Evolutionary conservation across 1,284 basidiomycete genomes (phyloP).

Genomic region (Chalciporus piperatoides): DNA sequence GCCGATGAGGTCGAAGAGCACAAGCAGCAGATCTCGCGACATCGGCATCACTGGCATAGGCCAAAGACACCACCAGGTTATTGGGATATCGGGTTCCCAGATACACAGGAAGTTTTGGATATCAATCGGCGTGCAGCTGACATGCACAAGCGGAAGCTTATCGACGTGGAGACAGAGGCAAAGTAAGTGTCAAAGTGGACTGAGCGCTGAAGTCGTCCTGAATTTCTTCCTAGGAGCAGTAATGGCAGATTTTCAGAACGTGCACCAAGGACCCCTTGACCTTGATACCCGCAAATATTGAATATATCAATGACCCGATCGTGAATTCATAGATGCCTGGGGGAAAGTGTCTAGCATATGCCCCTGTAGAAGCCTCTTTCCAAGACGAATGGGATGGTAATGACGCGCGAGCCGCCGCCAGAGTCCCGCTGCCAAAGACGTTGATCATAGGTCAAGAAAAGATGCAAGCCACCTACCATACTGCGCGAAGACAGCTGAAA

Average conservation of each 20-base stretch:
- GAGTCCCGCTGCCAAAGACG: slow-evolving; percentile 22
- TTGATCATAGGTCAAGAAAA: not conserved
- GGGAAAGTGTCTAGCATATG: slow-evolving; percentile 32
- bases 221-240: slow-evolving; percentile 17
- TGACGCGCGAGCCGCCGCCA: slow-evolving; percentile 31
- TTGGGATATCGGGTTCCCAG: slow-evolving; percentile 87
- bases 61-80: slow-evolving; percentile 80
- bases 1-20: slow-evolving; percentile 48
- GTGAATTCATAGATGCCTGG: slow-evolving; percentile 12
- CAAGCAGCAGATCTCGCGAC: slow-evolving; percentile 74
- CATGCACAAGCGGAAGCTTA: slow-evolving; percentile 63
- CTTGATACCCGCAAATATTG: not conserved
- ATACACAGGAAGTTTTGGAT: slow-evolving; percentile 71
- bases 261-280: slow-evolving; percentile 15
- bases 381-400: slow-evolving; percentile 33
- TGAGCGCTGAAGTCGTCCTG: slow-evolving; percentile 1
- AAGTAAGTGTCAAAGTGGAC: slow-evolving; percentile 33
- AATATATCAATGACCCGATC: slow-evolving; percentile 6
- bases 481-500: slow-evolving; percentile 36
- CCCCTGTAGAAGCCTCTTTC: slow-evolving; percentile 27
- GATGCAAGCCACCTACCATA: slow-evolving; percentile 32
- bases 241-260: slow-evolving; percentile 30
- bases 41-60: slow-evolving; percentile 69
- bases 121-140: slow-evolving; percentile 72
- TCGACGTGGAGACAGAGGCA: slow-evolving; percentile 56